Base-by-base conservation (phyloP, 208 protist genomes). In the Blastocrithidia nonstop region DNA sequence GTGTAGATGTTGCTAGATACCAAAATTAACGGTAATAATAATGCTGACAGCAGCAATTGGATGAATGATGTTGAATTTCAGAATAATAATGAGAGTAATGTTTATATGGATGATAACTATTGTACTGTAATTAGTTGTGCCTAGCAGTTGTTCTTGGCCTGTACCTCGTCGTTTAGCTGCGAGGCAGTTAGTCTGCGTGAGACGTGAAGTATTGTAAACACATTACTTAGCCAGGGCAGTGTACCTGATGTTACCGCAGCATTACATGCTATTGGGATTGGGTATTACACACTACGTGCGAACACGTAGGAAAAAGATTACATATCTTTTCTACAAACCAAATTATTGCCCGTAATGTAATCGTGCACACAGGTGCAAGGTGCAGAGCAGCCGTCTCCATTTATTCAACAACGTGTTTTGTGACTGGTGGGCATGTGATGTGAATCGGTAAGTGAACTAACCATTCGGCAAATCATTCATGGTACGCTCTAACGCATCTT, bases 371-470 rank as follows among this genome's bases (percentile, higher is more conserved):
- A 50, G 8, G 27, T 37, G 19, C 36, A 41, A 1, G 25, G 4
- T 3, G 24, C 26, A 16, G 32, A 37, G 8, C 50, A 46, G 19
- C 26, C 57, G 0, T 71, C 68, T 0, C 54, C 63, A 1, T 80
- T 87, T 45, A 60, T 88, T 7, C 54, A 71, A 7, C 82, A 78
- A 0, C 82, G 82, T 19, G 76, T 86, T 0, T 67, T 88, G 33
- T 91, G 82, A 78, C 51, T 91, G 20, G 54, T 86, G 11, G 82
- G 82, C 0, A 87, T 88, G 82, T 91, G 82, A 78, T 91, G 82
- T 29, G 82, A 78, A 40, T 78, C 73, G 1, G 71, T 83, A 0
- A 50, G 44, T 0, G 28, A 70, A 26, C 19, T 42, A 2, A 24
- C 11, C 9, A 20, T 68, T 15, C 77, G 82, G 3, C 45, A 32